Conservation (phyloP, 2,329 filamentous ascomycete species). For the Fusarium sp. region DNA sequence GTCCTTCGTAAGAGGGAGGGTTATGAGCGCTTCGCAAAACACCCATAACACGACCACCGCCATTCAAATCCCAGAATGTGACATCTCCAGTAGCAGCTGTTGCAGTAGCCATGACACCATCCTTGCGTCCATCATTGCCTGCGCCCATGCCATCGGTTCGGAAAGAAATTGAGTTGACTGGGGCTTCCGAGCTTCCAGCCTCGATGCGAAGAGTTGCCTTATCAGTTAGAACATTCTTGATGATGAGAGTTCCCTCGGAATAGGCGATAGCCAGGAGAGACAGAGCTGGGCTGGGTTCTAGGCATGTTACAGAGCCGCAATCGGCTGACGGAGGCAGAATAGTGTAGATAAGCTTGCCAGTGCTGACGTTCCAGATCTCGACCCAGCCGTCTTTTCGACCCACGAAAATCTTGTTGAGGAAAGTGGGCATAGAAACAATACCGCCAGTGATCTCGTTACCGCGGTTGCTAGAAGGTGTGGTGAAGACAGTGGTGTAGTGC, state of each 20-base stretch:
- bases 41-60: slow-evolving; percentile 86
- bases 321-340: slow-evolving; percentile 79
- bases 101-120: slow-evolving; percentile 94
- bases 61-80: slow-evolving; percentile 95
- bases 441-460: slow-evolving; percentile 79
- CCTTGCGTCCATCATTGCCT: slow-evolving; percentile 83
- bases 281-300: slow-evolving; percentile 85
- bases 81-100: slow-evolving; percentile 84
- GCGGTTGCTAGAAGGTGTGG: slow-evolving; percentile 64
- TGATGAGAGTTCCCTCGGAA: slow-evolving; percentile 78
- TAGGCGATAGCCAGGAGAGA: slow-evolving; percentile 91
- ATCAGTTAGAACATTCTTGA: slow-evolving; percentile 86
- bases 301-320: slow-evolving; percentile 84
- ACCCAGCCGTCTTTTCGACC: slow-evolving; percentile 88
- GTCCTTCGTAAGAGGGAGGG: slow-evolving; percentile 68
- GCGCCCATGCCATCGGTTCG: slow-evolving; percentile 89
- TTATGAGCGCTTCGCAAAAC: slow-evolving; percentile 90
- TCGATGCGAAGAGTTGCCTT: slow-evolving; percentile 76
- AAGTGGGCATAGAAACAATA: slow-evolving; percentile 90
- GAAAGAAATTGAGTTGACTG: slow-evolving; percentile 87
- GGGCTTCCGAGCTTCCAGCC: slow-evolving; percentile 70
- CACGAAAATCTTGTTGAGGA: slow-evolving; percentile 94
- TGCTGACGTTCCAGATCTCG: slow-evolving; percentile 98
- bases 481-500: slow-evolving; percentile 87
- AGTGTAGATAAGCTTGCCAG: slow-evolving; percentile 89